Percentiles rank a stretch among this genome's conserved stretches.
phyloP scores from a whole-genome alignment of 2,329 filamentous ascomycete genomes.

The Septoria petroselini region DNA sequence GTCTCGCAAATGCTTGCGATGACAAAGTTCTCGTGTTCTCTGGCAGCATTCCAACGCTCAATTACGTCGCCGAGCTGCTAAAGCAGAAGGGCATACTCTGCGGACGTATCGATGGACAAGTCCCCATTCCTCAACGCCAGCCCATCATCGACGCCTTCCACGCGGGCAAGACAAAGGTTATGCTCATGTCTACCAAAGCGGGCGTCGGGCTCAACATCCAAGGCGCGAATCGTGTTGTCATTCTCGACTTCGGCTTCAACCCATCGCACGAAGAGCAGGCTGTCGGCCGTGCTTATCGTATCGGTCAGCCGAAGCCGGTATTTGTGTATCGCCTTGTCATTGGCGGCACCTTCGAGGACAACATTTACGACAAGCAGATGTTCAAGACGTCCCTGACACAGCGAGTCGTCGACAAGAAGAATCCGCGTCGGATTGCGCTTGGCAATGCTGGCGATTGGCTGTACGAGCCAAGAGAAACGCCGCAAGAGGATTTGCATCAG shows the following conservation, averaged over 20 bases:
- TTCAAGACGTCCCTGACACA: conserved; percentile 80
- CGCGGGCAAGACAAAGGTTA: conserved; percentile 52
- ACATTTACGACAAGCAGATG: conserved; percentile 67
- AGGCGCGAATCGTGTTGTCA: conserved; percentile 78
- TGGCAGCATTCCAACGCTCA: conserved; percentile 65
- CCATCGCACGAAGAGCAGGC: conserved; percentile 82
- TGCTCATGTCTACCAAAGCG: conserved; percentile 78
- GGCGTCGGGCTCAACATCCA: conserved; percentile 81
- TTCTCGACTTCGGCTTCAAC: conserved; percentile 81
- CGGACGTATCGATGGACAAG: conserved; percentile 66
- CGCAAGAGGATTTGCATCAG: conserved; percentile 47
- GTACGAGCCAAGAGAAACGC: conserved; percentile 54
- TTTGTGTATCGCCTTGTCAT: conserved; percentile 79
- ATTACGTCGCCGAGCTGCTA: conserved; percentile 64
- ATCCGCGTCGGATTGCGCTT: conserved; percentile 64
- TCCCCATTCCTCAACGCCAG: conserved; percentile 58
- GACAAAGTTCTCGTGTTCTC: conserved; percentile 84
- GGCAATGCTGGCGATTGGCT: conserved; percentile 55
- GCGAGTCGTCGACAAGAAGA: conserved; percentile 80
- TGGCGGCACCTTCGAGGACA: conserved; percentile 75
- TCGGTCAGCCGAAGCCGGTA: conserved; percentile 76
- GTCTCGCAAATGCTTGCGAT: conserved; percentile 56
- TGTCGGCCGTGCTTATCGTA: conserved; percentile 77
- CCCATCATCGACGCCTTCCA: conserved; percentile 68
- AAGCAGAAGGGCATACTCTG: conserved; percentile 46